These are phyloP conservation scores for Zalaria obscura DNA, from an alignment of 2,329 filamentous ascomycete genomes.

Conservation along the genomic window DNA sequence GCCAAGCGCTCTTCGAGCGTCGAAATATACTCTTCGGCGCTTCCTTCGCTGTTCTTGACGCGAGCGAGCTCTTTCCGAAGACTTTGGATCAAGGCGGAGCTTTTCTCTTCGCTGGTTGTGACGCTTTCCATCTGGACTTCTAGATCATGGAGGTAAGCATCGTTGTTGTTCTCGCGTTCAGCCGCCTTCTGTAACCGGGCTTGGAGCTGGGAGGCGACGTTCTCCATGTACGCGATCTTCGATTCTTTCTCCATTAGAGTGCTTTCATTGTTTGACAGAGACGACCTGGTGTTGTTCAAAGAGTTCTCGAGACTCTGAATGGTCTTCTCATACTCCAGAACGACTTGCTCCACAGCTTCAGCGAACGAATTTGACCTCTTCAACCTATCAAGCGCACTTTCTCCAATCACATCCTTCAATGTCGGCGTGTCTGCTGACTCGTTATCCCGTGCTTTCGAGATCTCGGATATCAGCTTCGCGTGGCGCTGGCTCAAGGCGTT, in stretches of 20 bases:
- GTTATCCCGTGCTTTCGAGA: slow-evolving; percentile 68
- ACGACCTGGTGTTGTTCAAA: slow-evolving; percentile 72
- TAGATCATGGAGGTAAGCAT: slow-evolving; percentile 82
- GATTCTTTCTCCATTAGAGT: slow-evolving; percentile 83
- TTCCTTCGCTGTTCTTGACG: slow-evolving; percentile 76
- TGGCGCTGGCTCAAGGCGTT: slow-evolving; percentile 80
- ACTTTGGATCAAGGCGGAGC: slow-evolving; percentile 69
- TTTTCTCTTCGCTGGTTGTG: slow-evolving; percentile 84
- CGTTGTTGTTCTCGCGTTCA: slow-evolving; percentile 82
- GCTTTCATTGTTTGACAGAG: slow-evolving; percentile 73
- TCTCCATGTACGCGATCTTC: slow-evolving; percentile 84
- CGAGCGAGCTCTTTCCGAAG: slow-evolving; percentile 83
- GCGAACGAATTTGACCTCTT: slow-evolving; percentile 95
- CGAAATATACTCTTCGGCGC: slow-evolving; percentile 92
- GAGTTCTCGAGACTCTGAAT: slow-evolving; percentile 89
- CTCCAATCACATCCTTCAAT: slow-evolving; percentile 51
- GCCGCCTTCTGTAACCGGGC: slow-evolving; percentile 80
- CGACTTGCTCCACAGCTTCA: slow-evolving; percentile 87
- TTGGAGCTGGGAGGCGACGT: slow-evolving; percentile 80
- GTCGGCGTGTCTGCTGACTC: slow-evolving; percentile 40
- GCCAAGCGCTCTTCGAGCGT: slow-evolving; percentile 90
- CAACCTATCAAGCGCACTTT: slow-evolving; percentile 71
- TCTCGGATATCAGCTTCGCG: slow-evolving; percentile 86
- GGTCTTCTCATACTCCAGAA: slow-evolving; percentile 96
- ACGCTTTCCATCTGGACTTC: slow-evolving; percentile 85